Conservation (phyloP, 805 yeast genomes). For the Candida chilensis region DNA sequence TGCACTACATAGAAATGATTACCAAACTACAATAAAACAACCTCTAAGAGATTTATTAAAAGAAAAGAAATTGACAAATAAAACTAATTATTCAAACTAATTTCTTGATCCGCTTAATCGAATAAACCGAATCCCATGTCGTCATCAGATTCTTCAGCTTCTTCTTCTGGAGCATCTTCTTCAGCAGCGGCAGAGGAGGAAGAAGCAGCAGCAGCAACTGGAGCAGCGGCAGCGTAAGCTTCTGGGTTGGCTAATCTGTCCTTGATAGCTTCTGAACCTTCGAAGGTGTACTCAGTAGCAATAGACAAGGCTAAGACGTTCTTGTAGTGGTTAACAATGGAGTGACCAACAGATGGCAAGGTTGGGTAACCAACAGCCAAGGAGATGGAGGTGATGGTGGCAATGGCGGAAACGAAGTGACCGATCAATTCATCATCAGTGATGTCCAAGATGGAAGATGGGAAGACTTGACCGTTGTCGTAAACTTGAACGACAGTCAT, state of each 20-base stretch:
- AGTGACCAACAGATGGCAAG: constrained; percentile 98
- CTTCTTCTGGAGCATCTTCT: constrained; percentile 68
- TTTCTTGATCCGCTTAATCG: constrained; percentile 52
- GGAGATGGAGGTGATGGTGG: constrained; percentile 91
- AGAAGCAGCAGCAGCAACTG: constrained; percentile 83
- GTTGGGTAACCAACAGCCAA: constrained; percentile 99
- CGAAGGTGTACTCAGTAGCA: constrained; percentile 98
- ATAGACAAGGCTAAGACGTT: constrained; percentile 94
- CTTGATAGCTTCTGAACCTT: constrained; percentile 97
- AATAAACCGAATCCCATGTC: constrained; percentile 99
- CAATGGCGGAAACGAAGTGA: constrained; percentile 89
- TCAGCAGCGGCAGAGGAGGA: constrained; percentile 52
- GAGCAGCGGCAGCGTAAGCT: constrained; percentile 99
- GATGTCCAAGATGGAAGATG: constrained; percentile 93
- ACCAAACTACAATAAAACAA: no score
- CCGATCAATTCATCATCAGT: constrained; percentile 92
- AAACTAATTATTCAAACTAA: not conserved
- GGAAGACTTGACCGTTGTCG: constrained; percentile 98
- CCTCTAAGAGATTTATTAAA: no score
- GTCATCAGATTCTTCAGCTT: constrained; percentile 52
- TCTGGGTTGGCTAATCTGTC: constrained; percentile 99
- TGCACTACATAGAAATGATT: no score
- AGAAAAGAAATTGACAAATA: no score
- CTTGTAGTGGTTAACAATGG: constrained; percentile 98
- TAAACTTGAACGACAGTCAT: constrained; percentile 92